Conservation (phyloP, 2,329 filamentous ascomycete genomes). For the Colletotrichum paranaense region DNA sequence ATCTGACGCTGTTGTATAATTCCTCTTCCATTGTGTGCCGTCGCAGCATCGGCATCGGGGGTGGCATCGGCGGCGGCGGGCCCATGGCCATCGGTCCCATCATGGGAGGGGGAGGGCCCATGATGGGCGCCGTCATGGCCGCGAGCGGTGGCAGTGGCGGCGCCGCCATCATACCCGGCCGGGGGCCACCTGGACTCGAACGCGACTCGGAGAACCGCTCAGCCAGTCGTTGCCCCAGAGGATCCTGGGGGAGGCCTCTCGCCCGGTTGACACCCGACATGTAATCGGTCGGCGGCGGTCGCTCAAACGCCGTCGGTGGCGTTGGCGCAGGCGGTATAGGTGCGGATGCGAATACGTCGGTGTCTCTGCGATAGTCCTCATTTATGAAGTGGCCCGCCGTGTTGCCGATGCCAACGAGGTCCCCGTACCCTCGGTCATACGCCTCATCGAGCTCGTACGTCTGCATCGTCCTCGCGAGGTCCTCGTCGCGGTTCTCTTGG, state of each 20-base stretch:
- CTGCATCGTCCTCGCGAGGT: conserved; percentile 50
- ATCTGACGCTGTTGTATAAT: conserved; percentile 47
- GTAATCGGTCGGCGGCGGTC: conserved; percentile 52
- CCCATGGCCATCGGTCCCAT: conserved; percentile 29
- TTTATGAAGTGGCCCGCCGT: conserved; percentile 69
- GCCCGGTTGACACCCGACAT: conserved; percentile 55
- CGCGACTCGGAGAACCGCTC: conserved; percentile 61
- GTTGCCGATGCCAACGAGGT: conserved; percentile 60
- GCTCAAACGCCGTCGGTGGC: conserved; percentile 47
- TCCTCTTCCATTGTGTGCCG: conserved; percentile 56
- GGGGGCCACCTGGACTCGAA: conserved; percentile 41
- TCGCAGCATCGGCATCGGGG: conserved; percentile 47
- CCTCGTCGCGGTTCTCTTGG: conserved; percentile 60
- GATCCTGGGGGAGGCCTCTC: conserved; percentile 53
- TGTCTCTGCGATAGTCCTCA: conserved; percentile 63
- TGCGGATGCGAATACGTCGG: conserved; percentile 42
- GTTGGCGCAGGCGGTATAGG: conserved; percentile 46
- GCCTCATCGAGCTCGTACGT: conserved; percentile 49
- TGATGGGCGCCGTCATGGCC: conserved; percentile 32
- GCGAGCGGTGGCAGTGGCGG: conserved; percentile 40
- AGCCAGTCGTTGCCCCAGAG: conserved; percentile 62
- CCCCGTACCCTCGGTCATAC: conserved; percentile 48
- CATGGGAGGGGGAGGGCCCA: conserved; percentile 19
- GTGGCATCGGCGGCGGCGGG: conserved; percentile 42
- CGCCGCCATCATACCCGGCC: conserved; percentile 33